Percentiles rank a stretch among this genome's conserved stretches.
phyloP scores from a whole-genome alignment of 352 stramenopile species.

The Pythium plurisporium region DNA sequence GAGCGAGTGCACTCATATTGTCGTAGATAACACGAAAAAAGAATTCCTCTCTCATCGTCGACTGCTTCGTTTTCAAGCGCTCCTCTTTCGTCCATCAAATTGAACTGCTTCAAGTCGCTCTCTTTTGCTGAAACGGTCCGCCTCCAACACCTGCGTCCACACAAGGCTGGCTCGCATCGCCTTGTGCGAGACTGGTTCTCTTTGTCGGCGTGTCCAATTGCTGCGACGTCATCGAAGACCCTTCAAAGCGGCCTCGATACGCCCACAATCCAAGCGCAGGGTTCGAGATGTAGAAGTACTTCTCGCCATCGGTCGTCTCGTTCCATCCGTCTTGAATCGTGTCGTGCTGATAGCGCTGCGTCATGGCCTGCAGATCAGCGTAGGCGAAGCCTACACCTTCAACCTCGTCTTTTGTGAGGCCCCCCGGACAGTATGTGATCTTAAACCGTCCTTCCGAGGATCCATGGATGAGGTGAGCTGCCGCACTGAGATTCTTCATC shows the following conservation, averaged over 20 bases:
- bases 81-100: neutral
- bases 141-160: constrained; percentile 70
- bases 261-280: constrained; percentile 96
- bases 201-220: constrained; percentile 11
- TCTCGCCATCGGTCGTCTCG: constrained; percentile 61
- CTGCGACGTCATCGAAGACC: constrained; percentile 26
- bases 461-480: constrained; percentile 96
- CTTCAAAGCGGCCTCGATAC: constrained; percentile 76
- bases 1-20: constrained; percentile 25
- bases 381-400: constrained; percentile 93
- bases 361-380: constrained; percentile 83
- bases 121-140: constrained; percentile 49
- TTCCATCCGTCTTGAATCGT: constrained; percentile 94
- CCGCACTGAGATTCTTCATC: constrained; percentile 93
- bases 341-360: constrained; percentile 72
- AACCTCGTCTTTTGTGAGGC: constrained; percentile 91
- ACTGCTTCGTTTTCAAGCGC: neutral
- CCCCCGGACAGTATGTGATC: constrained; percentile 92
- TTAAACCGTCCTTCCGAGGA: constrained; percentile 96
- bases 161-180: constrained; percentile 46
- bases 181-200: constrained; percentile 27
- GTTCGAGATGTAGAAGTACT: constrained; percentile 97
- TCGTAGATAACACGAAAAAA: constrained; percentile 17
- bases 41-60: neutral
- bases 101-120: neutral